A percentile compares a stretch with the other conserved stretches of the same genome.
phyloP scores from a whole-genome alignment of 1,284 basidiomycete genomes.

The Ceratorhiza oryzae-sativae region DNA sequence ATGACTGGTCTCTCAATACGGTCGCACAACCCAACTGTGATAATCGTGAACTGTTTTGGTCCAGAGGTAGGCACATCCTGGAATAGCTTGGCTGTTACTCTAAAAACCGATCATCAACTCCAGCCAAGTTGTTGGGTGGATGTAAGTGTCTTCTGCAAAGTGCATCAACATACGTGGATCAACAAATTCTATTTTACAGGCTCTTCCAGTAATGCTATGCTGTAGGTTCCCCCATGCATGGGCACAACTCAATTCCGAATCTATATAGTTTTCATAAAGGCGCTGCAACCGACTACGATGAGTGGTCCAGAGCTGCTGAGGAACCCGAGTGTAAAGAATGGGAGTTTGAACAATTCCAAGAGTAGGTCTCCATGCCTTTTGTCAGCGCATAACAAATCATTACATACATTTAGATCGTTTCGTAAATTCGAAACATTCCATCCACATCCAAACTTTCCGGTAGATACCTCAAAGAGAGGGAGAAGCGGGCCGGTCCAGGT shows the following conservation, averaged over 20 bases:
- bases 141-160: slow-evolving; percentile 55
- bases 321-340: slow-evolving; percentile 63
- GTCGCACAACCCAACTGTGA: slow-evolving; percentile 61
- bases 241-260: slow-evolving; percentile 23
- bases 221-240: slow-evolving; percentile 53
- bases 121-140: slow-evolving; percentile 72
- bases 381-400: not conserved
- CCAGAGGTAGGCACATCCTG: slow-evolving; percentile 63
- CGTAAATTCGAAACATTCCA: slow-evolving; percentile 61
- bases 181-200: slow-evolving; percentile 51
- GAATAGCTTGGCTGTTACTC: not conserved
- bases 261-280: slow-evolving; percentile 51
- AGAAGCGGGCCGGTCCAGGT: slow-evolving; percentile 25
- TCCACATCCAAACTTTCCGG: slow-evolving; percentile 17
- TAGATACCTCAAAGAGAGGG: slow-evolving; percentile 24
- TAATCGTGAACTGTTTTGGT: slow-evolving; percentile 62
- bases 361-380: slow-evolving; percentile 49
- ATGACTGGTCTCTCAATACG: slow-evolving; percentile 63
- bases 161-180: not conserved
- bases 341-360: slow-evolving; percentile 64
- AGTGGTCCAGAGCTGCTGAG: slow-evolving; percentile 65
- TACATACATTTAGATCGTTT: slow-evolving; percentile 59
- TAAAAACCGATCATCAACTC: not conserved
- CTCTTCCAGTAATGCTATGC: slow-evolving; percentile 70
- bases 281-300: slow-evolving; percentile 54